Evolutionary conservation across 805 yeast genomes (phyloP), one percentile per base, ranked within the genome.

Genomic region (Candida boleticola): DNA sequence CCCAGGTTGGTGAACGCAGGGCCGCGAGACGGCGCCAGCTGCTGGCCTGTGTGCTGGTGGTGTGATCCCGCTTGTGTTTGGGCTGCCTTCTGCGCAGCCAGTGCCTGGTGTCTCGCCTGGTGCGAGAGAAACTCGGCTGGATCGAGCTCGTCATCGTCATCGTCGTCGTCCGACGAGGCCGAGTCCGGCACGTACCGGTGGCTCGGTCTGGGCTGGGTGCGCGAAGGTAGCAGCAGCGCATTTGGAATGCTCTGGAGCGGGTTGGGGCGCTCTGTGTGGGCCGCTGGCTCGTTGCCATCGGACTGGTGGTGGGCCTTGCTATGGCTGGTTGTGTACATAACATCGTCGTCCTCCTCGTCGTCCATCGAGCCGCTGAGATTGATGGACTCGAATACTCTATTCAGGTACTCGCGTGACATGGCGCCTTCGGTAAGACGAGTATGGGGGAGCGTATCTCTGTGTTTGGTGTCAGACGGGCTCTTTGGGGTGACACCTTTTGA

Each of bases 51-150:
- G 14, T 29, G 31, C 14, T 7, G 14, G 3, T 19, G 25, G n/a
- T n/a, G n/a, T n/a, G n/a, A n/a, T n/a, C n/a, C n/a, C n/a, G n/a
- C n/a, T 11, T 7, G 27, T 7, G 27, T 23, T 11, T 23, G 27
- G 10, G 11, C 7, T 7, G 7, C 10, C 27, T 7, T 23, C 27
- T 23, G 27, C 11, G 11, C 11, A 5, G 48, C 41, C 18, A 7
- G 27, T 11, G 27, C 27, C 11, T 23, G 27, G 7, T 23, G 27
- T 5, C 5, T 16, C 11, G 35, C 20, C 21, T 35, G 43, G 5
- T 38, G 41, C n/a, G 47, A 45, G 14, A 51, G 38, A 23, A 49
- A 45, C 29, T 48, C 55, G 13, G 47, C 42, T 5, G 55, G 53
- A 37, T 51, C 50, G 5, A 39, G 36, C 17, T 33, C 45, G 17